These are phyloP conservation scores for Periglandula ipomoeae DNA, from an alignment of 2,329 filamentous ascomycete genomes.

Conservation along the genomic window DNA sequence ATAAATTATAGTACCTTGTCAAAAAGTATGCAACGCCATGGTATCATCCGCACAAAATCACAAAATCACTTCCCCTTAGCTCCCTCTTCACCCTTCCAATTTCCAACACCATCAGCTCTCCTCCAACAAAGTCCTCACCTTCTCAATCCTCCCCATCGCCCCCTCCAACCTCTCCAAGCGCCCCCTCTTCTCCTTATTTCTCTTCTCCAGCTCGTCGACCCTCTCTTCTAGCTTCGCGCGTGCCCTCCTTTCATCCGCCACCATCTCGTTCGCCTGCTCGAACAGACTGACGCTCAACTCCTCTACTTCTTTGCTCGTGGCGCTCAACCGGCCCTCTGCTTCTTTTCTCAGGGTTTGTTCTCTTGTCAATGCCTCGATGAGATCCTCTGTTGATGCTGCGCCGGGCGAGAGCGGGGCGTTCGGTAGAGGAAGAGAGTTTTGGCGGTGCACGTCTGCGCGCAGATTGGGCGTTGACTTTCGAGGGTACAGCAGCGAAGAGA, in stretches of 20 bases:
- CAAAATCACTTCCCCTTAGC: no score
- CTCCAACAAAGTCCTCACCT: slow-evolving; percentile 53
- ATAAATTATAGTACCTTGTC: no score
- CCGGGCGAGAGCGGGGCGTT: neutral
- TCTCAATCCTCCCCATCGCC: slow-evolving; percentile 61
- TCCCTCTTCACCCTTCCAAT: no score
- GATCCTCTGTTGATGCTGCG: slow-evolving; percentile 31
- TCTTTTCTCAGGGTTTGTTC: slow-evolving; percentile 59
- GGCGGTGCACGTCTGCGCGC: slow-evolving; percentile 11
- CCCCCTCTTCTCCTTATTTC: slow-evolving; percentile 60
- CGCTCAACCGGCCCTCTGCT: slow-evolving; percentile 58
- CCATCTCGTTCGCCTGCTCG: slow-evolving; percentile 82
- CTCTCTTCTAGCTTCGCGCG: slow-evolving; percentile 63
- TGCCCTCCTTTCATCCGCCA: slow-evolving; percentile 64
- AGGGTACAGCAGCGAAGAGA: slow-evolving; percentile 36
- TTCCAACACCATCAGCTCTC: slow-evolving; percentile 18
- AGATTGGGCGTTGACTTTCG: slow-evolving; percentile 30
- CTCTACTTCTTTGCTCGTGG: slow-evolving; percentile 65
- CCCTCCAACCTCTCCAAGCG: slow-evolving; percentile 63
- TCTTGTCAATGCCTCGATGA: slow-evolving; percentile 54
- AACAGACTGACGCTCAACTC: slow-evolving; percentile 69
- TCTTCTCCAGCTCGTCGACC: slow-evolving; percentile 56
- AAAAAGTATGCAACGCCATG: no score
- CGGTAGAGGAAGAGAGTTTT: neutral
- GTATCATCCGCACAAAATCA: no score